Conservation (phyloP, 176 grass and related monocot genomes). For the Thinopyrum elongatum region DNA sequence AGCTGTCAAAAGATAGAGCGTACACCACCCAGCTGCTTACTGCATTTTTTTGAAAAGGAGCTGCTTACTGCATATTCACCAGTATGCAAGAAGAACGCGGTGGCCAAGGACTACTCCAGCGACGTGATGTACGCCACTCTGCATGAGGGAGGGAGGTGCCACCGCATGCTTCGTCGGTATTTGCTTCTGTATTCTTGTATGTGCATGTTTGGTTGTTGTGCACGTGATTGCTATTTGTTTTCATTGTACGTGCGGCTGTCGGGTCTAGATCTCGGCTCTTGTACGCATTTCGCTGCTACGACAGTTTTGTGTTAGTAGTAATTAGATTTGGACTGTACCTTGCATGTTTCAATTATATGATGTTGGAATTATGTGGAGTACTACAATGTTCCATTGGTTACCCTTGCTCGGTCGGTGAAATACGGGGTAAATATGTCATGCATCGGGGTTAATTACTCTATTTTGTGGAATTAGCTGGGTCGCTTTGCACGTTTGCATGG, state of each 20-base stretch:
- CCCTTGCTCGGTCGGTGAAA: no score
- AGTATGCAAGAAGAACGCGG: neutral
- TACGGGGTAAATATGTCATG: no score
- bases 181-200: slow-evolving; percentile 1
- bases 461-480: no score
- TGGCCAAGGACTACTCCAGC: slow-evolving; percentile 15
- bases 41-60: no score
- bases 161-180: neutral
- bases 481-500: no score
- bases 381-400: no score
- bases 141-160: neutral
- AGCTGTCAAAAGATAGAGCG: neutral
- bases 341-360: neutral
- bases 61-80: neutral
- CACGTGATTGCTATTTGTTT: slow-evolving; percentile 10
- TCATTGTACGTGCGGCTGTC: neutral
- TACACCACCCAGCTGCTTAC: neutral
- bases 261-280: neutral
- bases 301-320: neutral
- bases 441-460: no score
- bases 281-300: neutral
- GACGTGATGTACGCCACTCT: slow-evolving; percentile 41
- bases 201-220: neutral
- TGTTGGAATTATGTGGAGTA: no score
- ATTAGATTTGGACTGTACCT: neutral